Evolutionary conservation across 176 grass and related monocot genomes (phyloP).

Genomic region (Musa beccarii): DNA sequence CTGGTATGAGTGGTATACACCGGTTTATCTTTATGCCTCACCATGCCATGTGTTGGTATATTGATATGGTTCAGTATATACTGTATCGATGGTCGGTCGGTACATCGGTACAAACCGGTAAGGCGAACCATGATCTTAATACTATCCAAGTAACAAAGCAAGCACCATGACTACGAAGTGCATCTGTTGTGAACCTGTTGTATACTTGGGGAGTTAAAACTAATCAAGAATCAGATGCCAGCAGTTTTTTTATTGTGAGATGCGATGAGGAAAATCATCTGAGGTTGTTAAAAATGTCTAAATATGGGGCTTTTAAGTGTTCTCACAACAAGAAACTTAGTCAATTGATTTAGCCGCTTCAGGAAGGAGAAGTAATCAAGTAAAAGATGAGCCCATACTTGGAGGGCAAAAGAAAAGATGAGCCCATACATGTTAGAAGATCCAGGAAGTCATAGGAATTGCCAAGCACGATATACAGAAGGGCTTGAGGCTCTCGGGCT

Average conservation of each 20-base stretch:
- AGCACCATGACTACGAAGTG: not conserved
- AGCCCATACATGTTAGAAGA: not conserved
- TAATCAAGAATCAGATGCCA: not conserved
- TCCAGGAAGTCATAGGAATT: not conserved
- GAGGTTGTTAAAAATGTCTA: not conserved
- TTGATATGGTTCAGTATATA: too few species aligned
- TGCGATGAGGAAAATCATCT: not conserved
- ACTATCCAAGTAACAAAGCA: not conserved
- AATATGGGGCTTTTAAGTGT: not conserved
- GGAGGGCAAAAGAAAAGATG: not conserved
- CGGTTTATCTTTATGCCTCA: too few species aligned
- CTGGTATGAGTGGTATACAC: too few species aligned
- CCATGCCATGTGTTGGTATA: too few species aligned
- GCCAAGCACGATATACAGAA: not conserved
- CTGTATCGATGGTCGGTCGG: too few species aligned
- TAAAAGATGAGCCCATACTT: not conserved
- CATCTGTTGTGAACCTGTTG: not conserved
- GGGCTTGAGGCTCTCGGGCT: not conserved
- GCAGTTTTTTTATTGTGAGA: not conserved
- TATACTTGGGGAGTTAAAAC: not conserved
- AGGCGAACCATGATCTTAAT: too few species aligned
- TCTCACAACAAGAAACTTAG: not conserved
- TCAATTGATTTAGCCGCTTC: not conserved
- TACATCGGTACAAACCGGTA: too few species aligned
- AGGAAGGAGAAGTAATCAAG: not conserved